Base-by-base conservation (phyloP, 2,329 filamentous ascomycete species). In the Xylariales sp. region DNA sequence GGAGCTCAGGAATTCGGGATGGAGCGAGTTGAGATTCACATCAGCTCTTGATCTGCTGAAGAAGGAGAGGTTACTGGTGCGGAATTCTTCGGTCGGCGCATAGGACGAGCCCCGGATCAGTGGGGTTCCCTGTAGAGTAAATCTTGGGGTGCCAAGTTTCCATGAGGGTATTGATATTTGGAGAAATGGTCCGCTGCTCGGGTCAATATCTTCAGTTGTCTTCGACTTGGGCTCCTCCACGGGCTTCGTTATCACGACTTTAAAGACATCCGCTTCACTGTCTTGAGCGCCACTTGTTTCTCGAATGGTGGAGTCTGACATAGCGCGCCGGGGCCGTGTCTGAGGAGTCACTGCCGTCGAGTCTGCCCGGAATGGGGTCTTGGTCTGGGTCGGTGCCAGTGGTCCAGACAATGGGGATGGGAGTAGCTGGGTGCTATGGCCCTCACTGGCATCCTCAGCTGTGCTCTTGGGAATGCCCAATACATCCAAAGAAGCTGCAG, bases 101-200 rank as follows among this genome's bases (percentile, higher is more conserved):
- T 88, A 87, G 13, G 84, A 81, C n/a, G 90, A 94, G 47, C 82
- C 85, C 44, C 86, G 82, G 46, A 96, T 70, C 45, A 88, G 75
- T 3, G 87, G 81, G 3, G 84, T 89, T 10, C 88, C 88, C 49
- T 76, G 75, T 37, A 77, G 66, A 46, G 84, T 91, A 60, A 95
- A 95, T 41, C 81, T 78, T 14, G 88, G 88, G 2, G 83, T 85
- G 11, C 89, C 90, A 40, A 96, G 69, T 47, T 83, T 82, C 71
- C 90, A 94, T 40, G 86, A 83, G 24, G 90, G 89, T 35, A 95
- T 95, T 16, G 81, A 72, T 29, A 91, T 75, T 49, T 89, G 78
- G 35, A 94, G 68, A 24, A 80, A 64, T 11, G 78, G 80, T 27
- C 69, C 61, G 28, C 57, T 54, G 14, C 60, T 50, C 11, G 56